phyloP scores from a whole-genome alignment of 2,329 filamentous ascomycete genomes.

The Alternaria gaisen region DNA sequence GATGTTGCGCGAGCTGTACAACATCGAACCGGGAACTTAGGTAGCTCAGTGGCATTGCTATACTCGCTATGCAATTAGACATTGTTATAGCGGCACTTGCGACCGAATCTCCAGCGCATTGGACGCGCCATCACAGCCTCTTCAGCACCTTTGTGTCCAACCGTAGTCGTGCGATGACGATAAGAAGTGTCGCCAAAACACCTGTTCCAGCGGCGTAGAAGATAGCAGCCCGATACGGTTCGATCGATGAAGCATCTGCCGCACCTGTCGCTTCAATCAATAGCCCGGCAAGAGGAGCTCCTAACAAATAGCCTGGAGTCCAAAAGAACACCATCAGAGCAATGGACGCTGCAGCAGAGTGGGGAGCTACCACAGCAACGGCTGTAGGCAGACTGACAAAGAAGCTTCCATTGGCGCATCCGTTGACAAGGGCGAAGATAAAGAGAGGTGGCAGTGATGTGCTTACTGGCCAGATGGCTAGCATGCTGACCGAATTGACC shows the following conservation, averaged over 20 bases:
- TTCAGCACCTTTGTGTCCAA: not conserved
- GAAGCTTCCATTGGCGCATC: slow-evolving; percentile 39
- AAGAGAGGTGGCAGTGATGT: slow-evolving; percentile 32
- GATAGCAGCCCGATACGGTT: slow-evolving; percentile 38
- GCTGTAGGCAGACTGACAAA: slow-evolving; percentile 41
- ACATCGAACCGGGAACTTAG: not conserved
- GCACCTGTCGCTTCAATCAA: slow-evolving; percentile 38
- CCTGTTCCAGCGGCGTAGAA: slow-evolving; percentile 39
- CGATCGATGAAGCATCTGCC: slow-evolving; percentile 18
- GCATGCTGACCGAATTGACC: slow-evolving; percentile 39
- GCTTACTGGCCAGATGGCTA: slow-evolving; percentile 43
- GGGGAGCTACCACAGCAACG: slow-evolving; percentile 17
- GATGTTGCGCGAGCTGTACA: slow-evolving; percentile 3
- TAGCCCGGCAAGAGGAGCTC: slow-evolving; percentile 41
- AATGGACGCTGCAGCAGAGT: not conserved
- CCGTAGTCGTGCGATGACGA: not conserved
- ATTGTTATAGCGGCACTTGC: too few relatives aligned
- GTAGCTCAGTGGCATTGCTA: not conserved
- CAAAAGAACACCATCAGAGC: slow-evolving; percentile 29
- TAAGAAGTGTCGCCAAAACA: slow-evolving; percentile 10
- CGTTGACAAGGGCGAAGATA: slow-evolving; percentile 37
- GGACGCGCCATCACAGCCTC: not conserved
- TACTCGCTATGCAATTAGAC: not conserved
- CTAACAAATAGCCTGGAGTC: slow-evolving; percentile 37
- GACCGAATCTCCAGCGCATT: too few relatives aligned